Evolutionary conservation across 805 yeast species (phyloP).

Genomic region (Zygosaccharomyces pseudorouxii): DNA sequence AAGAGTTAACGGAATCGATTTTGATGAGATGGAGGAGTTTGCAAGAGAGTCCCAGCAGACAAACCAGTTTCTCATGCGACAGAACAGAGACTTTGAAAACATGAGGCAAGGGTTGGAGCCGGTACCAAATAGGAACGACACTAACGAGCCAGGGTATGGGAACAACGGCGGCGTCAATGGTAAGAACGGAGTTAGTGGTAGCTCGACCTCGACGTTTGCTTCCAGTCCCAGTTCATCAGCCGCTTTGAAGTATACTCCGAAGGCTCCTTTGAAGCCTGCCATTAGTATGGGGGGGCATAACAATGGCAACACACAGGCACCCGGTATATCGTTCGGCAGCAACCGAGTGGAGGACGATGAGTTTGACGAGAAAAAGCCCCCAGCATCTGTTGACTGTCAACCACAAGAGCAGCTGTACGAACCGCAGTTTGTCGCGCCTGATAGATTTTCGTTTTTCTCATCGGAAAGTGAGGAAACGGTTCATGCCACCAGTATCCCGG

Average conservation of each 20-base stretch:
- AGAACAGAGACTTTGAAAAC: constrained; percentile 6
- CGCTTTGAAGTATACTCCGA: constrained; percentile 61
- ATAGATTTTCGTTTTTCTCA: constrained; percentile 77
- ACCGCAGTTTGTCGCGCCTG: constrained; percentile 45
- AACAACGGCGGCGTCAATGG: constrained; percentile 10
- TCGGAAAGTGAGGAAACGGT: constrained; percentile 81
- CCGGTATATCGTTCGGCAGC: constrained; percentile 40
- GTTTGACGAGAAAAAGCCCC: constrained; percentile 8
- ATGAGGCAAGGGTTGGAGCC: background rate
- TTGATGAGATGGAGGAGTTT: constrained; percentile 83
- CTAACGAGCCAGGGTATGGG: background rate
- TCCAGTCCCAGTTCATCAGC: constrained; percentile 42
- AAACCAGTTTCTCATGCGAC: constrained; percentile 34
- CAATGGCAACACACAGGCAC: constrained; percentile 4
- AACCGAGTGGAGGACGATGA: constrained; percentile 35
- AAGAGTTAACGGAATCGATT: constrained; percentile 75
- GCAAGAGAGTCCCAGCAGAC: constrained; percentile 56
- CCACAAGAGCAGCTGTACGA: constrained; percentile 5
- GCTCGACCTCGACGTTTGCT: constrained; percentile 33
- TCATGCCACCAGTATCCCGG: constrained; percentile 83
- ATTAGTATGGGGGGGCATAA: background rate
- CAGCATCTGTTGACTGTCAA: background rate
- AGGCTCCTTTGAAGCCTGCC: constrained; percentile 5
- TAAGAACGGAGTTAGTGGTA: constrained; percentile 6
- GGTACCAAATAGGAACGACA: background rate